These are phyloP conservation scores for Crepidotus variabilis DNA, from an alignment of 768 basidiomycete species.

Conservation along the genomic window DNA sequence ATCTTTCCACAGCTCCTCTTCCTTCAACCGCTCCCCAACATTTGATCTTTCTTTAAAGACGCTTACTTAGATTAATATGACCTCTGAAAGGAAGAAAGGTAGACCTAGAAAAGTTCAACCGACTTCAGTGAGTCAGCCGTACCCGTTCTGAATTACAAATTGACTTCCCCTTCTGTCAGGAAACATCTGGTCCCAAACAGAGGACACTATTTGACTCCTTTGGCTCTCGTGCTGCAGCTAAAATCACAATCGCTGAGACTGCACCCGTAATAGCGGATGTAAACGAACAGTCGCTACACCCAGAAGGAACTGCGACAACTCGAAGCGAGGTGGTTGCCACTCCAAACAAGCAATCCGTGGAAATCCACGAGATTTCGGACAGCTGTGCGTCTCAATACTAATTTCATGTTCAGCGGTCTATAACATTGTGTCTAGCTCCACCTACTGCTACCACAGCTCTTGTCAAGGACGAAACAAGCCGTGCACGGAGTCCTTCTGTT, in stretches of 20 bases:
- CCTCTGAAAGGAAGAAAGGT: background rate
- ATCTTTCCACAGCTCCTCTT: background rate
- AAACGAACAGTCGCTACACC: background rate
- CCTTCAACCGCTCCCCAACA: background rate
- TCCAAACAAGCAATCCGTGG: background rate
- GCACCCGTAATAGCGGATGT: background rate
- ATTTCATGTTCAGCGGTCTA: background rate
- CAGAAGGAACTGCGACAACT: background rate
- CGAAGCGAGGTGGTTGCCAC: background rate
- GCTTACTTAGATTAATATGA: background rate
- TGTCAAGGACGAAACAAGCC: background rate
- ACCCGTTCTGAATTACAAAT: background rate
- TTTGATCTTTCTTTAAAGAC: background rate
- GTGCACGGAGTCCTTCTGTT: constrained; percentile 19
- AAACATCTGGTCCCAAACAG: constrained; percentile 24
- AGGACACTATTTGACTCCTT: constrained; percentile 32
- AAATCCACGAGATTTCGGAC: background rate
- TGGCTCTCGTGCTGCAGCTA: background rate
- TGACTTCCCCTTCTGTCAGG: background rate
- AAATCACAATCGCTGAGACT: background rate
- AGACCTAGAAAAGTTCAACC: background rate
- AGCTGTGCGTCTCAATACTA: background rate
- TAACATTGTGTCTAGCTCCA: background rate
- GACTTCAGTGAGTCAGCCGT: background rate
- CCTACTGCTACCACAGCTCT: background rate